These are phyloP conservation scores for Metschnikowia drakensbergensis DNA, from an alignment of 805 yeast species.

Conservation along the genomic window DNA sequence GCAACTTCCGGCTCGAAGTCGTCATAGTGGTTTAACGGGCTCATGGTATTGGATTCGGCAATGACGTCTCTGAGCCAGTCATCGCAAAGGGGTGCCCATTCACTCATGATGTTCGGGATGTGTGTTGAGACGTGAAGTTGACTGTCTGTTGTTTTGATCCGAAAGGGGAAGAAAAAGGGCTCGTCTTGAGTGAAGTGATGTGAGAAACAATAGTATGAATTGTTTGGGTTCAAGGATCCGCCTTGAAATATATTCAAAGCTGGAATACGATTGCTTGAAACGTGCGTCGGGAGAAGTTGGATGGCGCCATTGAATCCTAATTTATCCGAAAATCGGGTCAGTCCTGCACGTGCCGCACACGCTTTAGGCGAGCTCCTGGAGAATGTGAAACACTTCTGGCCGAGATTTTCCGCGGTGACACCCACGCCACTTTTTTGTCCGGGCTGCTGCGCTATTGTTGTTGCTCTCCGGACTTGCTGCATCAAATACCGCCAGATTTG, in stretches of 20 bases:
- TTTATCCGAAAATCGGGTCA: constrained; percentile 3
- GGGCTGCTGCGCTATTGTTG: neutral
- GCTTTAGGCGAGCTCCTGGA: neutral
- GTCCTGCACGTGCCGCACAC: constrained; percentile 5
- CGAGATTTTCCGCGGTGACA: too few relatives aligned
- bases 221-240: neutral
- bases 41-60: constrained; percentile 3
- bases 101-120: neutral
- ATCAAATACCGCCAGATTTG: neutral
- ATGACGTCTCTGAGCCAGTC: constrained; percentile 5
- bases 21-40: neutral
- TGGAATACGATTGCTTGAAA: neutral
- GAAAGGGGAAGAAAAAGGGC: too few relatives aligned
- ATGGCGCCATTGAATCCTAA: constrained; percentile 4
- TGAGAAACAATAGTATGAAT: neutral
- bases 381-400: neutral
- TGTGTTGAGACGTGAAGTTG: too few relatives aligned
- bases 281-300: neutral
- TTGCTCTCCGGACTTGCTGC: too few relatives aligned
- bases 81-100: constrained; percentile 2
- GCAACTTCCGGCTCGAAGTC: neutral
- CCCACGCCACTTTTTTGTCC: too few relatives aligned
- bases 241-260: neutral
- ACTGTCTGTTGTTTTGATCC: too few relatives aligned
- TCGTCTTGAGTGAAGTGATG: neutral